Conservation (phyloP, 768 basidiomycete species). For the Tephrocybe sp. region DNA sequence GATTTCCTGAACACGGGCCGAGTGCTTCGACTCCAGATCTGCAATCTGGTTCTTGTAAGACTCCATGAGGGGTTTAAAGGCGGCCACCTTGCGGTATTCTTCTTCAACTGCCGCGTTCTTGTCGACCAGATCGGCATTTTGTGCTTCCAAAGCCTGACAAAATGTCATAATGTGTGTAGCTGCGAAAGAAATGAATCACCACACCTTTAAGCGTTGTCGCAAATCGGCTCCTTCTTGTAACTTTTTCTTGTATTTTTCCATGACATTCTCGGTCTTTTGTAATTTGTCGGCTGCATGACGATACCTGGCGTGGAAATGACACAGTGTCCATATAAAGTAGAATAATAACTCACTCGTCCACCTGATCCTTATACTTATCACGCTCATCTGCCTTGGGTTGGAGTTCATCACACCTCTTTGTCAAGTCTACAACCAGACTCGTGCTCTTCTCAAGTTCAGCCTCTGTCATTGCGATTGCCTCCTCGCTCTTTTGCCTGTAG, state of each 20-base stretch:
- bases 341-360: slow-evolving; percentile 75
- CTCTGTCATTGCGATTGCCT: slow-evolving; percentile 81
- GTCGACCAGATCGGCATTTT: slow-evolving; percentile 90
- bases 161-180: background rate
- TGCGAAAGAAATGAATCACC: slow-evolving; percentile 17
- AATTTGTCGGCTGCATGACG: slow-evolving; percentile 90
- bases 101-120: slow-evolving; percentile 91
- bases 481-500: slow-evolving; percentile 89
- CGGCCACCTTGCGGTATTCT: slow-evolving; percentile 82
- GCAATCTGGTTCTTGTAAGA: slow-evolving; percentile 86
- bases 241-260: slow-evolving; percentile 99
- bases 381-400: slow-evolving; percentile 76
- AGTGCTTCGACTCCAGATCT: slow-evolving; percentile 72
- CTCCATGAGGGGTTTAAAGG: slow-evolving; percentile 88
- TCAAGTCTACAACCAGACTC: slow-evolving; percentile 64
- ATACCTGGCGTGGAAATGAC: slow-evolving; percentile 47
- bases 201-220: slow-evolving; percentile 80
- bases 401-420: slow-evolving; percentile 78
- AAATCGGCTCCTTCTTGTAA: slow-evolving; percentile 91
- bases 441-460: slow-evolving; percentile 82
- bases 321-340: background rate
- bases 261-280: slow-evolving; percentile 94
- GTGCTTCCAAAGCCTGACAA: slow-evolving; percentile 78
- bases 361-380: slow-evolving; percentile 80
- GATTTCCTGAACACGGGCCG: slow-evolving; percentile 64